Percentiles rank a stretch among this genome's conserved stretches.
phyloP scores from a whole-genome alignment of 2,329 filamentous ascomycete genomes.

The Fusarium irregulare region DNA sequence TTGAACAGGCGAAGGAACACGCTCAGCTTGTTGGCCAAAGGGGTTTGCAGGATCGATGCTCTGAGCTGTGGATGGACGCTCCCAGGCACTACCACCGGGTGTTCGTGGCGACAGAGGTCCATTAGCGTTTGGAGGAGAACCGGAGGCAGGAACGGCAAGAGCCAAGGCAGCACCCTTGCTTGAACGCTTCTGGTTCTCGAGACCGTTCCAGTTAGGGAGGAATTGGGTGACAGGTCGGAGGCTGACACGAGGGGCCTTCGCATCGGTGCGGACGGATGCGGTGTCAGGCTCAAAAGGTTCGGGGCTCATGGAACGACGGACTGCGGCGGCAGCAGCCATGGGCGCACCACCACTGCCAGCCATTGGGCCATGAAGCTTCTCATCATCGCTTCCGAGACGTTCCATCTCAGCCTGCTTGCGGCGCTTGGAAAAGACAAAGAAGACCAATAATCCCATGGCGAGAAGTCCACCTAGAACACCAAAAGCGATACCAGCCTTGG shows the following conservation, averaged over 20 bases:
- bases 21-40: constrained; percentile 73
- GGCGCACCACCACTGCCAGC: constrained; percentile 48
- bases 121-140: constrained; percentile 38
- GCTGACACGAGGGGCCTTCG: constrained; percentile 81
- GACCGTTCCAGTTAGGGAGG: constrained; percentile 68
- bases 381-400: constrained; percentile 67
- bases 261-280: constrained; percentile 52
- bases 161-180: constrained; percentile 62
- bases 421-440: constrained; percentile 76
- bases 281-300: constrained; percentile 23
- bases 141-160: constrained; percentile 48
- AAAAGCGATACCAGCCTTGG: constrained; percentile 86
- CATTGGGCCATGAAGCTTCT: constrained; percentile 66
- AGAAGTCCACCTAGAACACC: constrained; percentile 79
- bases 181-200: constrained; percentile 63
- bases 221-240: constrained; percentile 88
- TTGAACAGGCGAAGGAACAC: constrained; percentile 55
- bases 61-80: constrained; percentile 59
- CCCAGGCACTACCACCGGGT: constrained; percentile 57
- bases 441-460: constrained; percentile 72
- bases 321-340: constrained; percentile 15
- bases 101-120: constrained; percentile 41
- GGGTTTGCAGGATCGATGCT: constrained; percentile 72
- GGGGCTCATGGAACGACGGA: constrained; percentile 27
- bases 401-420: constrained; percentile 72